Evolutionary conservation across 1,284 basidiomycete species (phyloP).

Genomic region (Cryptococcus depauperatus): DNA sequence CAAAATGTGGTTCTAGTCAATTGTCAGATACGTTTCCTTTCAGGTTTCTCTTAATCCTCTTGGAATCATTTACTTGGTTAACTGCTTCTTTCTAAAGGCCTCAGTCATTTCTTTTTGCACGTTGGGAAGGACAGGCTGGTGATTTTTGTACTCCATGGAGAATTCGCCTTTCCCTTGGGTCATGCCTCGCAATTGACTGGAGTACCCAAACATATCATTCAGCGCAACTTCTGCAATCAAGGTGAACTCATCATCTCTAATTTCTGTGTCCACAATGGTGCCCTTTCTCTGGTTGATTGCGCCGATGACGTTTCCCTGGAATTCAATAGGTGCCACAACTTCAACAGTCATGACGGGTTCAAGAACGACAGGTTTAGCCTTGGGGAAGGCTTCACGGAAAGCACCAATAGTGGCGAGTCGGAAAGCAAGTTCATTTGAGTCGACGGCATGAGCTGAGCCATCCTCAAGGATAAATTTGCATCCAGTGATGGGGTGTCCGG

Average conservation of each 20-base stretch:
- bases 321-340: constrained; percentile 90
- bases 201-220: constrained; percentile 99
- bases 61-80: constrained; percentile 22
- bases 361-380: constrained; percentile 71
- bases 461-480: constrained; percentile 85
- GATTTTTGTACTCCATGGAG: constrained; percentile 91
- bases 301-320: constrained; percentile 95
- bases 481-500: constrained; percentile 82
- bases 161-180: constrained; percentile 97
- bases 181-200: constrained; percentile 78
- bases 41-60: too few relatives aligned
- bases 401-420: constrained; percentile 81
- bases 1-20: too few relatives aligned
- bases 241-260: constrained; percentile 95
- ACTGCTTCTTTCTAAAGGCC: constrained; percentile 53
- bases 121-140: constrained; percentile 80
- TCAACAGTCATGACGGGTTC: constrained; percentile 99
- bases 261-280: constrained; percentile 91
- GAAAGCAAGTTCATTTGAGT: constrained; percentile 96
- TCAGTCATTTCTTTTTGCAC: constrained; percentile 76
- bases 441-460: constrained; percentile 87
- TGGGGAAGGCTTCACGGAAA: constrained; percentile 81
- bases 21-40: too few relatives aligned
- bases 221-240: constrained; percentile 83
- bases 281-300: constrained; percentile 89